These are phyloP conservation scores for Malania oleifera DNA, from an alignment of 164 flowering plant species.

Conservation along the genomic window DNA sequence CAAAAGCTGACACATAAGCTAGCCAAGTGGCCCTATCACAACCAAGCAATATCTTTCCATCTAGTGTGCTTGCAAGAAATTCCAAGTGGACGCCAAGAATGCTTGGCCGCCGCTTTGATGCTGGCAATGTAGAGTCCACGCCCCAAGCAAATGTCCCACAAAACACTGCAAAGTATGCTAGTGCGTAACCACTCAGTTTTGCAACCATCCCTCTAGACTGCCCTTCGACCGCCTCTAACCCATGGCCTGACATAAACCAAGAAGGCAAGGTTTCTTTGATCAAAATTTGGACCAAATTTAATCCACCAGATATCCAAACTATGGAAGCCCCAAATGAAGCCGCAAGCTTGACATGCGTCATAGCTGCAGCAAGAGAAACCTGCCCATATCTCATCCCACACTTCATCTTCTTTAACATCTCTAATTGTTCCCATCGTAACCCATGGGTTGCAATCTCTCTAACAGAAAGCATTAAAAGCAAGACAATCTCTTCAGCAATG, in stretches of 20 bases:
- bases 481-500: constrained; percentile 67
- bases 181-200: constrained; percentile 72
- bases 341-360: constrained; percentile 73
- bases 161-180: constrained; percentile 71
- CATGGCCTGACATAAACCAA: constrained; percentile 77
- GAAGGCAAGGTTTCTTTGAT: constrained; percentile 87
- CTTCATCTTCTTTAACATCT: constrained; percentile 46
- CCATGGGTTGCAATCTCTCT: constrained; percentile 51
- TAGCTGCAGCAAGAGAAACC: constrained; percentile 59
- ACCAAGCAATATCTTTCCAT: constrained; percentile 84
- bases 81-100: constrained; percentile 63
- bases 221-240: constrained; percentile 37
- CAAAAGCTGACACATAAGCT: constrained; percentile 69
- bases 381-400: constrained; percentile 47
- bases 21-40: constrained; percentile 86
- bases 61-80: constrained; percentile 77
- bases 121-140: constrained; percentile 51
- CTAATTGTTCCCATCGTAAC: constrained; percentile 25
- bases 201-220: constrained; percentile 46
- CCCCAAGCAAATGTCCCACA: constrained; percentile 92
- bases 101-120: constrained; percentile 57
- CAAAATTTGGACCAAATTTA: constrained; percentile 59
- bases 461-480: constrained; percentile 67
- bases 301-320: constrained; percentile 85
- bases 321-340: constrained; percentile 85